These are phyloP conservation scores for Yamadazyma sp. DNA, from an alignment of 1,139 yeast species.

Conservation along the genomic window DNA sequence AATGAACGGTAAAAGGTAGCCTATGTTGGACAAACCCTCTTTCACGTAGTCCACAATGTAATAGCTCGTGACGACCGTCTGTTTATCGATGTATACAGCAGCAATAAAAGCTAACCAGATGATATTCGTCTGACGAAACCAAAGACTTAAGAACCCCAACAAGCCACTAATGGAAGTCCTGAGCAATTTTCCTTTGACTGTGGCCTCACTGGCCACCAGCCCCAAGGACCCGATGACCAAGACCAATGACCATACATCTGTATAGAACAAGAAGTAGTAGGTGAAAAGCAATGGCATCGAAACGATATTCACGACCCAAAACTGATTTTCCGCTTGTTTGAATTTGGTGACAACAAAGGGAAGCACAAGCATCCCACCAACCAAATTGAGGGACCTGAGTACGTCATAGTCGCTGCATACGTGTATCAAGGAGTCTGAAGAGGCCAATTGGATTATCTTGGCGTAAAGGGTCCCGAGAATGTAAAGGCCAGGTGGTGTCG, in stretches of 20 bases:
- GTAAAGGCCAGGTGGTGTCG: slow-evolving; percentile 96
- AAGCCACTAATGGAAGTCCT: slow-evolving; percentile 35
- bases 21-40: slow-evolving; percentile 24
- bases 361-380: slow-evolving; percentile 60
- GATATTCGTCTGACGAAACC: slow-evolving; percentile 88
- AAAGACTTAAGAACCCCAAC: slow-evolving; percentile 57
- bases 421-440: slow-evolving; percentile 7
- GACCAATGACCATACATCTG: slow-evolving; percentile 90
- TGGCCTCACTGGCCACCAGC: slow-evolving; percentile 33
- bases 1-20: slow-evolving; percentile 48
- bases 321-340: slow-evolving; percentile 32
- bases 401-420: slow-evolving; percentile 40
- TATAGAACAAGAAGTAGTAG: slow-evolving; percentile 78
- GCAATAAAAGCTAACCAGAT: slow-evolving; percentile 77
- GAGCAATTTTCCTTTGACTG: slow-evolving; percentile 11
- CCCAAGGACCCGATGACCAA: slow-evolving; percentile 48
- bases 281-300: slow-evolving; percentile 71
- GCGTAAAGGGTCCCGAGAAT: slow-evolving; percentile 55
- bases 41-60: slow-evolving; percentile 12
- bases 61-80: slow-evolving; percentile 20
- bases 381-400: slow-evolving; percentile 57
- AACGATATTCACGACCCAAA: slow-evolving; percentile 50
- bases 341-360: slow-evolving; percentile 32
- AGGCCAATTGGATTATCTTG: slow-evolving; percentile 23
- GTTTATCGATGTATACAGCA: slow-evolving; percentile 50